These are phyloP conservation scores for Suillus decipiens DNA, from an alignment of 768 basidiomycete genomes.

Conservation along the genomic window DNA sequence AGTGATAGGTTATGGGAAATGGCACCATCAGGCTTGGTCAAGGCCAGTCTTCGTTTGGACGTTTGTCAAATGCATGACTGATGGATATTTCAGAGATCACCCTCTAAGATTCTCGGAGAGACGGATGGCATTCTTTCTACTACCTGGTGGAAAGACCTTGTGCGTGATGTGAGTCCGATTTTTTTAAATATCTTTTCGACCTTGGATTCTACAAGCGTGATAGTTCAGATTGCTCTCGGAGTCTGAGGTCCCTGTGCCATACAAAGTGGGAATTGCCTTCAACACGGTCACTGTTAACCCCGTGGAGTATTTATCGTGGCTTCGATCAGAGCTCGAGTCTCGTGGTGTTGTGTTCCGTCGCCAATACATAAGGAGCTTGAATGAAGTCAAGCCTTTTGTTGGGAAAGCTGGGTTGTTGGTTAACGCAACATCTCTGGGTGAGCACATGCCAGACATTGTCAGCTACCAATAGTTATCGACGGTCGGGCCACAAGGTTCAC, in stretches of 20 bases:
- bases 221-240: constrained; percentile 33
- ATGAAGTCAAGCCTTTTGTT: constrained; percentile 44
- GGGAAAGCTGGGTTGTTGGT: constrained; percentile 43
- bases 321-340: constrained; percentile 40
- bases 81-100: constrained; percentile 33
- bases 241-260: constrained; percentile 37
- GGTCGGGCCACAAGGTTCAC: constrained; percentile 48
- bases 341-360: constrained; percentile 47
- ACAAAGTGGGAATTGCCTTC: constrained; percentile 42
- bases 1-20: constrained; percentile 51
- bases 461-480: neutral
- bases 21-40: constrained; percentile 45
- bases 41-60: constrained; percentile 26
- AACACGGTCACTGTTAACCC: constrained; percentile 52
- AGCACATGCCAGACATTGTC: constrained; percentile 11
- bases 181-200: too few relatives aligned
- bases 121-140: constrained; percentile 21
- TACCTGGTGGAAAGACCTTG: constrained; percentile 43
- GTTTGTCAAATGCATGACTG: neutral
- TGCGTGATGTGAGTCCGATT: constrained; percentile 36
- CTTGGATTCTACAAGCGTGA: neutral
- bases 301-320: constrained; percentile 50
- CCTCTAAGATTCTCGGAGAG: constrained; percentile 35
- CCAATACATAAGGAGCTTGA: constrained; percentile 43
- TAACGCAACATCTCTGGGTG: constrained; percentile 59